Percentiles rank a stretch among this genome's conserved stretches.
Evolutionary conservation across 306 rosid genomes (phyloP).

Genomic region (Morella rubra): DNA sequence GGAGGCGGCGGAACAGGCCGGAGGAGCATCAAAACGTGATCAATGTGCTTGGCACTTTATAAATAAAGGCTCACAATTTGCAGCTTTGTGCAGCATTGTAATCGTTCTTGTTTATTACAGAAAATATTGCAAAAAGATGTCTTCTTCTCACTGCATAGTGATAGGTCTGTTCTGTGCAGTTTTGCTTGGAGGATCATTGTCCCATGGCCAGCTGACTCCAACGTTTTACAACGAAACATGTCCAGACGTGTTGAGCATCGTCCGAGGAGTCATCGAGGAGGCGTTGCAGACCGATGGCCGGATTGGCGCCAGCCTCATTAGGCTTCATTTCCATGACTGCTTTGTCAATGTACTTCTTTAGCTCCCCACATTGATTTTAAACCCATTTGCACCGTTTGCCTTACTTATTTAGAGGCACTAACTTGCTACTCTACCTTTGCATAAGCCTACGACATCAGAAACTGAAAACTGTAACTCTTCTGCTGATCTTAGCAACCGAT

Average conservation of each 20-base stretch:
- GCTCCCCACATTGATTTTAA: not conserved
- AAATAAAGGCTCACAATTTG: not conserved
- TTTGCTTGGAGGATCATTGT: constrained; percentile 28
- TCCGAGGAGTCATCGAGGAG: constrained; percentile 1
- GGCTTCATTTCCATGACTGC: constrained; percentile 66
- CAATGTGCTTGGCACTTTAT: not conserved
- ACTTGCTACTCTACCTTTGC: too few relatives aligned
- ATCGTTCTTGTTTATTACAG: not conserved
- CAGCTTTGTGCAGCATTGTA: not conserved
- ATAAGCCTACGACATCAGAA: too few relatives aligned
- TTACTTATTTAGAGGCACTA: too few relatives aligned
- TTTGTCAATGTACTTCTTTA: constrained; percentile 42
- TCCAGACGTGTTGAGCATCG: constrained; percentile 15
- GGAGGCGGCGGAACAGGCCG: too few relatives aligned
- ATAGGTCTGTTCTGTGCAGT: constrained; percentile 20
- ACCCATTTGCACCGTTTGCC: too few relatives aligned
- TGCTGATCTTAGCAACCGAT: too few relatives aligned
- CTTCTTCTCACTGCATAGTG: not conserved
- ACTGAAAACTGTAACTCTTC: too few relatives aligned
- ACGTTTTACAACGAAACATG: constrained; percentile 31
- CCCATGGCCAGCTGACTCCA: constrained; percentile 21
- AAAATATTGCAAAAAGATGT: not conserved
- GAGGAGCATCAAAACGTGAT: too few relatives aligned
- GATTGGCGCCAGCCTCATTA: constrained; percentile 44
- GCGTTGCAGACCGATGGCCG: constrained; percentile 31